Evolutionary conservation across 1,284 basidiomycete genomes (phyloP).

Genomic region (Chalciporus sp.): DNA sequence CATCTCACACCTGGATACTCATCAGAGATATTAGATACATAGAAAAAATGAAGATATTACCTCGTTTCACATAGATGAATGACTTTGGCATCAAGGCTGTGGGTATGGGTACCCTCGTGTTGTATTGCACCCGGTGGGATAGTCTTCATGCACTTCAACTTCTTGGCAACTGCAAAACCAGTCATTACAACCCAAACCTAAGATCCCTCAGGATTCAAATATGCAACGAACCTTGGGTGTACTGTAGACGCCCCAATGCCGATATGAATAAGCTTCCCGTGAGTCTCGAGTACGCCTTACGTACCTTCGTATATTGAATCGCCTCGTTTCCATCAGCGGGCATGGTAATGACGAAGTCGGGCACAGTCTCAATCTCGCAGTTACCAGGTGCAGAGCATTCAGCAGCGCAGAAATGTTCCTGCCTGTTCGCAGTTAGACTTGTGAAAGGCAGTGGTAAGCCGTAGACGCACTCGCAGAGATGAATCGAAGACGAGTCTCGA

Average conservation of each 20-base stretch:
- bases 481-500: constrained; percentile 39
- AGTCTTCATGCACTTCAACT: constrained; percentile 47
- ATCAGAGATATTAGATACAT: neutral
- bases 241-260: constrained; percentile 12
- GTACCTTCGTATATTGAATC: constrained; percentile 53
- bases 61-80: constrained; percentile 54
- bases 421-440: constrained; percentile 32
- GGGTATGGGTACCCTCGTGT: constrained; percentile 52
- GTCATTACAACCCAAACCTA: neutral
- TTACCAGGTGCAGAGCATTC: constrained; percentile 49
- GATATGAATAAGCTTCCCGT: neutral
- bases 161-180: constrained; percentile 42
- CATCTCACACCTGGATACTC: constrained; percentile 45
- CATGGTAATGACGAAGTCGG: constrained; percentile 57
- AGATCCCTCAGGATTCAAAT: neutral
- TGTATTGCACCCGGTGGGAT: constrained; percentile 44
- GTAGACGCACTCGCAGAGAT: constrained; percentile 60
- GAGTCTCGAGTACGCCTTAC: neutral
- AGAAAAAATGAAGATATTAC: constrained; percentile 27
- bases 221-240: constrained; percentile 27
- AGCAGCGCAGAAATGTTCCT: constrained; percentile 50
- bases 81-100: constrained; percentile 43
- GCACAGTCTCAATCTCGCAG: constrained; percentile 58
- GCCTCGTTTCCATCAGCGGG: constrained; percentile 50
- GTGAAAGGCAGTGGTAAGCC: neutral